A percentile compares a stretch with the other conserved stretches of the same genome.
Conservation (phyloP, 1,284 basidiomycete species). For the Crucibulum cyathiforme region DNA sequence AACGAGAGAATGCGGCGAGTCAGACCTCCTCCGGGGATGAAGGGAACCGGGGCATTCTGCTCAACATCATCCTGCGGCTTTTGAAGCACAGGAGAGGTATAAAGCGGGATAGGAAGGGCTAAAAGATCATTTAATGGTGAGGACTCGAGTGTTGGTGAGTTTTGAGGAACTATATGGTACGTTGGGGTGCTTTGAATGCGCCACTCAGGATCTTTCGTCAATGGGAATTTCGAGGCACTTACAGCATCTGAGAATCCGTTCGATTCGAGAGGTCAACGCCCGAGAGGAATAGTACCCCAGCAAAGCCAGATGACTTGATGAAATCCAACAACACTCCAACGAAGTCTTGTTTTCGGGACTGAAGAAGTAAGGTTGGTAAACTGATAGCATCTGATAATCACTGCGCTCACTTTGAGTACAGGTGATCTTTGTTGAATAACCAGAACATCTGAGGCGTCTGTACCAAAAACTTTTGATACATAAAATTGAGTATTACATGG, state of each 20-base stretch:
- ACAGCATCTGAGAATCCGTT: slow-evolving; percentile 80
- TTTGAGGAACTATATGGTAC: slow-evolving; percentile 55
- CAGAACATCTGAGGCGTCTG: slow-evolving; percentile 50
- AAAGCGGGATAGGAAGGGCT: slow-evolving; percentile 54
- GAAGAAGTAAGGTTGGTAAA: neutral
- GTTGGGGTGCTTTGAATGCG: slow-evolving; percentile 57
- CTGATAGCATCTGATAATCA: neutral
- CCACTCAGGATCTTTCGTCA: neutral
- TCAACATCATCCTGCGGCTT: slow-evolving; percentile 35
- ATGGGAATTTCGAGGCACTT: slow-evolving; percentile 30
- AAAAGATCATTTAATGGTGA: slow-evolving; percentile 48
- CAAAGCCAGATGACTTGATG: slow-evolving; percentile 52
- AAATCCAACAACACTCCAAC: slow-evolving; percentile 63
- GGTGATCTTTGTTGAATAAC: slow-evolving; percentile 82
- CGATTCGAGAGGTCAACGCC: slow-evolving; percentile 78
- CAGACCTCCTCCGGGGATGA: slow-evolving; percentile 79
- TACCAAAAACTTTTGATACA: slow-evolving; percentile 64
- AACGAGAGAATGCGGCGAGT: slow-evolving; percentile 69
- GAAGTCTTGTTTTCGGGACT: slow-evolving; percentile 76
- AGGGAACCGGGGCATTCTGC: slow-evolving; percentile 48
- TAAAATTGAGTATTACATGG: slow-evolving; percentile 5
- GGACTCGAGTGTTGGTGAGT: slow-evolving; percentile 41
- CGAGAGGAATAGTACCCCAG: slow-evolving; percentile 66
- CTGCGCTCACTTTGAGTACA: slow-evolving; percentile 62
- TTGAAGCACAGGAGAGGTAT: slow-evolving; percentile 51